phyloP scores from a whole-genome alignment of 345 rosid genomes.

The Luvunga scandens region DNA sequence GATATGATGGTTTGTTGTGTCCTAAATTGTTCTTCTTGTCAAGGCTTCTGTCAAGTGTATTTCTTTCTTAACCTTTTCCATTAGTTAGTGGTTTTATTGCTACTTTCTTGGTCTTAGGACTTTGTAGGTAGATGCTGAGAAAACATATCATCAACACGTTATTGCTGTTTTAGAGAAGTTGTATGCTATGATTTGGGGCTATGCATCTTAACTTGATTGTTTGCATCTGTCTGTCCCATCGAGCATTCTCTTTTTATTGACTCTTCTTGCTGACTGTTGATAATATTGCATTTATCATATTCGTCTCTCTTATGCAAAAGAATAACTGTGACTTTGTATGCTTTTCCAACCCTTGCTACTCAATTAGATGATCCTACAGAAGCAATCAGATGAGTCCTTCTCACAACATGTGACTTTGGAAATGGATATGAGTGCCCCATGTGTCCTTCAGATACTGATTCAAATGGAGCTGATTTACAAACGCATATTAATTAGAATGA shows the following conservation, averaged over 20 bases:
- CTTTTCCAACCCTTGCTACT: too few relatives aligned
- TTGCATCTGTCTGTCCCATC: background rate
- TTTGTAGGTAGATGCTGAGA: constrained; percentile 85
- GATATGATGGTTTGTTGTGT: background rate
- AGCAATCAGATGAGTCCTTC: constrained; percentile 42
- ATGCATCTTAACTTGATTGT: background rate
- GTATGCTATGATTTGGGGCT: constrained; percentile 60
- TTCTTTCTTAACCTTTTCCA: background rate
- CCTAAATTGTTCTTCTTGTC: background rate
- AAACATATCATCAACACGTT: constrained; percentile 68
- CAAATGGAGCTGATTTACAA: constrained; percentile 31
- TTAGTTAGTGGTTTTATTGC: background rate
- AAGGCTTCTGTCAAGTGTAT: background rate
- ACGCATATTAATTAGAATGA: constrained; percentile 14
- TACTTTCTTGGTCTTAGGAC: background rate
- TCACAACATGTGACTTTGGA: constrained; percentile 23
- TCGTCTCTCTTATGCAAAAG: background rate
- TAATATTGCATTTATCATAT: constrained; percentile 1
- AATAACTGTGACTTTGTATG: too few relatives aligned
- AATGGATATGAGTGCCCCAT: constrained; percentile 24
- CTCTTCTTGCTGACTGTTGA: background rate
- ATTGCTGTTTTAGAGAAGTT: constrained; percentile 72
- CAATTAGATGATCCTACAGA: too few relatives aligned
- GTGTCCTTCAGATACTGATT: constrained; percentile 19
- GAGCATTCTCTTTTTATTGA: background rate